Percentiles rank a stretch among this genome's conserved stretches.
Evolutionary conservation across 2,329 filamentous ascomycete species (phyloP).

Genomic region (Neocucurbitaria cava): DNA sequence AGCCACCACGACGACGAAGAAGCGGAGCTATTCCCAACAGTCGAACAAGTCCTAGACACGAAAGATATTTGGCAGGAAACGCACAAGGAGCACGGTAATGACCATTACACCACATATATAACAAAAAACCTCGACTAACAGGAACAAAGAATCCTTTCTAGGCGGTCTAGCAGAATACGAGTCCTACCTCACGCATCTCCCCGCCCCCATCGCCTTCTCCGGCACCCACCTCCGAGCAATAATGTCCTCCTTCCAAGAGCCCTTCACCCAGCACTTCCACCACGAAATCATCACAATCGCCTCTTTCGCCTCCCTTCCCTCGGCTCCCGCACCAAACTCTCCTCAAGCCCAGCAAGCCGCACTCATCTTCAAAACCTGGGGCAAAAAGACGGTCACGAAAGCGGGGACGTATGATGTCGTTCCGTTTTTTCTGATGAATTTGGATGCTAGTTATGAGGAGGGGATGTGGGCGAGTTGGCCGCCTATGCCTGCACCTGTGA

Average conservation of each 20-base stretch:
- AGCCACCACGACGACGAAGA: slow-evolving; percentile 49
- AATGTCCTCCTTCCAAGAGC: slow-evolving; percentile 36
- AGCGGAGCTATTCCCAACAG: slow-evolving; percentile 42
- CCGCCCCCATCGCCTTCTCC: slow-evolving; percentile 30
- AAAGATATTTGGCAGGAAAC: slow-evolving; percentile 41
- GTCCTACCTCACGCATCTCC: slow-evolving; percentile 29
- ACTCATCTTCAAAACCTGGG: slow-evolving; percentile 65
- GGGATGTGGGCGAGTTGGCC: slow-evolving; percentile 69
- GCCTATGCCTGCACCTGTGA: slow-evolving; percentile 66
- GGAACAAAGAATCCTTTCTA: slow-evolving; percentile 35
- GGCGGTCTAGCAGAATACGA: slow-evolving; percentile 31
- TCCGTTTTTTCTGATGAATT: slow-evolving; percentile 69
- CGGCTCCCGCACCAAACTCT: slow-evolving; percentile 56
- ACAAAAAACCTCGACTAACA: background rate
- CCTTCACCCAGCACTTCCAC: slow-evolving; percentile 43
- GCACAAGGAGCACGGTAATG: slow-evolving; percentile 43
- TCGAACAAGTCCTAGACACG: slow-evolving; percentile 36
- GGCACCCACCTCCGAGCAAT: slow-evolving; percentile 30
- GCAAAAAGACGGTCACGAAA: slow-evolving; percentile 69
- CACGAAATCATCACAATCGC: slow-evolving; percentile 43
- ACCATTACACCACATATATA: background rate
- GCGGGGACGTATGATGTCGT: slow-evolving; percentile 66
- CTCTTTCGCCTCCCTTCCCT: slow-evolving; percentile 54
- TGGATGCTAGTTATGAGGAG: slow-evolving; percentile 66
- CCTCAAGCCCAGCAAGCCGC: slow-evolving; percentile 55